Evolutionary conservation across 192 early-diverging fungal species (phyloP), one percentile per base, ranked within the genome.

Genomic region (Gigaspora rosea): DNA sequence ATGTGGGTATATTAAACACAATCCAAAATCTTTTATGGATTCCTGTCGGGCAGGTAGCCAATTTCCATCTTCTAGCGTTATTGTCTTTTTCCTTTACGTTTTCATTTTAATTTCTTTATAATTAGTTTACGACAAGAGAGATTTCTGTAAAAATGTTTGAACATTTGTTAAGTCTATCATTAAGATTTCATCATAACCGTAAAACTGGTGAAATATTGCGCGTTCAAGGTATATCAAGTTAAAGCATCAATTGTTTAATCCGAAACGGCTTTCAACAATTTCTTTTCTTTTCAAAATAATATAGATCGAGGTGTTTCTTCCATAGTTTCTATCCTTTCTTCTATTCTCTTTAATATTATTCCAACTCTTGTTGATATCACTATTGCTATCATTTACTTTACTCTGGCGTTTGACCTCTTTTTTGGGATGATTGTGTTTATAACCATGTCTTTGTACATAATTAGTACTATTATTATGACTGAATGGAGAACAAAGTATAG

Each of bases 201-300:
- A 95, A 99, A 82, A 99, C 98, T 3, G 98, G 98, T 61, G 97
- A 95, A 7, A 88, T 99, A 69, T 93, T 95, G 22, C 88, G 98
- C 3, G 96, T 97, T n/a, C 88, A 86, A 86, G 86, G 88, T 89
- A 83, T 74, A 48, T 63, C 33, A 16, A 52, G 0, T n/a, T 46
- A 32, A 4, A 18, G 12, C 35, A 8, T 33, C 35, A 46, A 16
- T 27, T 27, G 27, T 27, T 27, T 27, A 27, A 27, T 27, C 27
- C 1, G 27, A 27, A 27, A 1, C 27, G 27, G 27, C 27, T 27
- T 27, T 27, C 27, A 27, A 27, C 52, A 46, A 54, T 71, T 20
- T 20, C 61, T 68, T 22, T 12, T 61, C 27, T 4, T 50, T 3
- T 64, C 56, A 54, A 62, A 36, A 22, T 85, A 35, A 84, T 80